Evolutionary conservation across 2,329 filamentous ascomycete genomes (phyloP).

Genomic region (Fusarium verticillioides): DNA sequence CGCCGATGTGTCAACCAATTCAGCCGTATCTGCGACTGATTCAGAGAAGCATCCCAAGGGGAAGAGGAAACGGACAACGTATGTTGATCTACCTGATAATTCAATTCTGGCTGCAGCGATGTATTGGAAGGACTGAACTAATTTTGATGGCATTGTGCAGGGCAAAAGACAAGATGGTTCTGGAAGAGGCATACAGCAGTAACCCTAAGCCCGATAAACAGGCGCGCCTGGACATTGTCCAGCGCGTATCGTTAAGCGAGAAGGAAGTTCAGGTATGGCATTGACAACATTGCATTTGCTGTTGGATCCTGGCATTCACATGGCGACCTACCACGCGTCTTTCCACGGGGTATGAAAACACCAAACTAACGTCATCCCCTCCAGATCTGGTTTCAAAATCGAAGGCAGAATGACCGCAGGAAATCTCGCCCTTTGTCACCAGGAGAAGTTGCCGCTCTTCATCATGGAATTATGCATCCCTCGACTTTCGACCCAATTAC

Average conservation of each 20-base stretch:
- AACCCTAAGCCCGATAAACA: constrained; percentile 94
- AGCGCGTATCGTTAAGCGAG: constrained; percentile 87
- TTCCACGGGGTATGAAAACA: constrained; percentile 10
- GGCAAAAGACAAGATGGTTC: constrained; percentile 86
- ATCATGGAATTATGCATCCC: constrained; percentile 65
- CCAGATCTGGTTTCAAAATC: constrained; percentile 99
- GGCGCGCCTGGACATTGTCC: constrained; percentile 84
- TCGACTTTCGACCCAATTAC: constrained; percentile 59
- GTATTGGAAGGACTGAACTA: constrained; percentile 26
- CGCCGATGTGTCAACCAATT: constrained; percentile 26
- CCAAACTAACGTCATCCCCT: constrained; percentile 26
- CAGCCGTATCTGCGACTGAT: constrained; percentile 30
- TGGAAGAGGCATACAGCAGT: constrained; percentile 84
- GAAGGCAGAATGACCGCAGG: constrained; percentile 89
- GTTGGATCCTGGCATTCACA: background rate
- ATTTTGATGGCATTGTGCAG: constrained; percentile 57
- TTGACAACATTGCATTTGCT: background rate
- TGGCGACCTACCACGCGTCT: constrained; percentile 25
- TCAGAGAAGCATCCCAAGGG: constrained; percentile 64
- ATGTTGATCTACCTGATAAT: constrained; percentile 40
- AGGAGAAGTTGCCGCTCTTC: constrained; percentile 75
- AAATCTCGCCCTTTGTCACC: constrained; percentile 86
- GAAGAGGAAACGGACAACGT: constrained; percentile 73
- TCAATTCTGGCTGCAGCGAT: background rate
- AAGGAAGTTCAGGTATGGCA: constrained; percentile 92